Base-by-base conservation (phyloP, 2,329 filamentous ascomycete species). In the Fusarium anguioides region DNA sequence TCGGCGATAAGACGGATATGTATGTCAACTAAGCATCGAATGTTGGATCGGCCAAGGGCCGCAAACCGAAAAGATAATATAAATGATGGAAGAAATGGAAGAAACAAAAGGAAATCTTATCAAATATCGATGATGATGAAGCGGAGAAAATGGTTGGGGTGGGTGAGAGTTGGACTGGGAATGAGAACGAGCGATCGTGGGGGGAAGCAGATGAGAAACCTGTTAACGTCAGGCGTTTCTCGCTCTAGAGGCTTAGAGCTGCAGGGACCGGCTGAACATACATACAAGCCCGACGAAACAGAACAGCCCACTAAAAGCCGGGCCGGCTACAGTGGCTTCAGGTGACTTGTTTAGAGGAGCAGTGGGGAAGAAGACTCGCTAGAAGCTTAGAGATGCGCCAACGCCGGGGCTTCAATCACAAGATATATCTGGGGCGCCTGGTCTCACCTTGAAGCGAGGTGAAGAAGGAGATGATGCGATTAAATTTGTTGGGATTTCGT, bases 1-100 rank as follows among this genome's bases (percentile, higher is more conserved):
- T 73, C 71, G 71, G 68, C 57, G 69, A 74, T 74, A 74, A 48
- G 59, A 64, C 66, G 71, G 71, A 55, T 70, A 68, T 59, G 68
- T 70, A 68, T 59, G 68, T 73, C 71, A 73, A 72, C 64, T 64
- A 37, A 51, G 70, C 71, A 73, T 73, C 50, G 65, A 68, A 50
- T 42, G 54, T 33, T 10, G 45, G 39, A 20, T 48, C 66, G 60
- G 66, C 60, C 58, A 65, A 46, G 31, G 63, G 63, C 64, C 64
- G 45, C 47, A 68, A 37, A 47, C 35, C 15, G 15, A 17, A 8
- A n/a, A 33, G 31, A 15, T 39, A 31, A 24, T 31, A 31, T 10
- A 33, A 40, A 51, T 37, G 27, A 29, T 53, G 23, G 20, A 36
- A 23, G n/a, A 36, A 44, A 36, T 27, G 23, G 42, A 35, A 41